Evolutionary conservation across 768 basidiomycete genomes (phyloP).

Genomic region (Daedalea quercina): DNA sequence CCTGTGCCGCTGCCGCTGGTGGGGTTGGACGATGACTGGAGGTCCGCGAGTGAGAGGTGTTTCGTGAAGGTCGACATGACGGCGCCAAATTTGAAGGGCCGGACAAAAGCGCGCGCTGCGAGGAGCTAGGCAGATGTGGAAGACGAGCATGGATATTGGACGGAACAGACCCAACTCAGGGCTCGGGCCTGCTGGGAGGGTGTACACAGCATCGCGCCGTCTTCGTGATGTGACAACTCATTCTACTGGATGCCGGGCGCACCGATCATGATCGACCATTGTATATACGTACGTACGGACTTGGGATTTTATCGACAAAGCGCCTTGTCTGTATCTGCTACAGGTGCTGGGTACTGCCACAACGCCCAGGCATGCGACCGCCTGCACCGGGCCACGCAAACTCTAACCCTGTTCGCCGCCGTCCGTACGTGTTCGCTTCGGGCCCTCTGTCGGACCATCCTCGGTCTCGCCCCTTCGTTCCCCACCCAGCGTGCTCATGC

Average conservation of each 20-base stretch:
- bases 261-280: background rate
- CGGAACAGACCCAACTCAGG: too few relatives aligned
- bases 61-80: constrained; percentile 18
- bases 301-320: background rate
- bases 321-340: too few relatives aligned
- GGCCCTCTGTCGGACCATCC: constrained; percentile 16
- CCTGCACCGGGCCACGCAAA: background rate
- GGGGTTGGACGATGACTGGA: constrained; percentile 17
- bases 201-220: background rate
- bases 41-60: constrained; percentile 22
- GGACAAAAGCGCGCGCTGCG: background rate
- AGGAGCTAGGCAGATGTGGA: background rate
- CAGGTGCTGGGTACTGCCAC: too few relatives aligned
- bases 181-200: too few relatives aligned
- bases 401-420: constrained; percentile 6
- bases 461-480: constrained; percentile 8
- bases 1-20: constrained; percentile 12
- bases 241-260: too few relatives aligned
- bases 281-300: background rate
- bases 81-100: background rate
- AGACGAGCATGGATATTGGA: background rate
- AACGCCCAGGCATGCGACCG: background rate
- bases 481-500: constrained; percentile 30
- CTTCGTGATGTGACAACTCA: too few relatives aligned
- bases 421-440: constrained; percentile 23